Evolutionary conservation across 2,329 filamentous ascomycete species (phyloP).

Genomic region (Passalora sequoiae): DNA sequence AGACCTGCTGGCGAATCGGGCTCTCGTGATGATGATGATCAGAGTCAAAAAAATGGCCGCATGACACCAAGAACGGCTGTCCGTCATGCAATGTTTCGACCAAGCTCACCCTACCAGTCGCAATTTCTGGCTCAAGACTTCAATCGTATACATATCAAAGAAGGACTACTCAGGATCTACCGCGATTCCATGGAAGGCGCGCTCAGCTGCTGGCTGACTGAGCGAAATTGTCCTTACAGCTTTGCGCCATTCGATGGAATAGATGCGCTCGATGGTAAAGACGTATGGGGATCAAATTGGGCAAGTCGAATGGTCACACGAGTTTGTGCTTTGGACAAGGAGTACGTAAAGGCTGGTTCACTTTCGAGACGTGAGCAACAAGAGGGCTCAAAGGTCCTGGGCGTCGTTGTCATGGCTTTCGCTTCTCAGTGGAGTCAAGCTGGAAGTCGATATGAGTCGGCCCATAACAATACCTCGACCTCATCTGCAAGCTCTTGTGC

Average conservation of each 20-base stretch:
- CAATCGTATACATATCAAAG: constrained; percentile 14
- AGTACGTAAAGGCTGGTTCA: constrained; percentile 12
- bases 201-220: constrained; percentile 18
- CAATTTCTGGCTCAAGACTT: constrained; percentile 14
- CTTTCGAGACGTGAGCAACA: constrained; percentile 13
- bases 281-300: constrained; percentile 19
- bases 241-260: constrained; percentile 12
- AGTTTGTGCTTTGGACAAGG: constrained; percentile 16
- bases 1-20: no score
- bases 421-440: constrained; percentile 18
- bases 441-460: constrained; percentile 1
- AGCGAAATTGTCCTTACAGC: constrained; percentile 19
- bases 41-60: neutral
- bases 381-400: constrained; percentile 15
- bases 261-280: neutral
- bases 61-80: constrained; percentile 2
- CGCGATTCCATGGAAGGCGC: constrained; percentile 20
- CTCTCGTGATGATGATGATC: neutral
- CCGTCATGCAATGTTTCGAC: constrained; percentile 7
- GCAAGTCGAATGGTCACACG: constrained; percentile 17
- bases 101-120: constrained; percentile 9
- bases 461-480: neutral
- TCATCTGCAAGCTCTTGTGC: neutral
- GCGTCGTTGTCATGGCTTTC: constrained; percentile 17
- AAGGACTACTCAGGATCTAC: constrained; percentile 17